Conservation (phyloP, 768 basidiomycete species). For the Galerina marginata region DNA sequence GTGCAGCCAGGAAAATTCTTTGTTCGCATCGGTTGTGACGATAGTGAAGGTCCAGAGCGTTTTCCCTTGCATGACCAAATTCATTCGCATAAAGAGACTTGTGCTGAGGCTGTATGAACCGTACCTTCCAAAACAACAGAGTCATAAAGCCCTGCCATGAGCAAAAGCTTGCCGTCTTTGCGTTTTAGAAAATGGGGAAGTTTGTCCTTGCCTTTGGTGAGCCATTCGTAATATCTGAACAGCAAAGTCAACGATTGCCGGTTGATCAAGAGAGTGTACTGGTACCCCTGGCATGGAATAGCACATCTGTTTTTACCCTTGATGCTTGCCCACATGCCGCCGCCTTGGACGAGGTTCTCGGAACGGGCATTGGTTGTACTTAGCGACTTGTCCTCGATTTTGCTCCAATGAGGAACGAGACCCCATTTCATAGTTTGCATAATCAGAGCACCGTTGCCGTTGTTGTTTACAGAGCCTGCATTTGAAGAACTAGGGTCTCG, state of each 20-base stretch:
- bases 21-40: slow-evolving; percentile 80
- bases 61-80: slow-evolving; percentile 43
- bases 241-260: neutral
- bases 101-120: neutral
- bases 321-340: slow-evolving; percentile 86
- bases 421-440: slow-evolving; percentile 94
- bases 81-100: neutral
- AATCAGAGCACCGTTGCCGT: slow-evolving; percentile 39
- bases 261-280: neutral
- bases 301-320: slow-evolving; percentile 85
- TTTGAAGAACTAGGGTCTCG: slow-evolving; percentile 28
- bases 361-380: slow-evolving; percentile 91
- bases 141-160: slow-evolving; percentile 91
- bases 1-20: slow-evolving; percentile 84
- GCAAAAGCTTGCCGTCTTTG: slow-evolving; percentile 67
- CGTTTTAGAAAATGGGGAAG: slow-evolving; percentile 83
- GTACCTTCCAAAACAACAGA: slow-evolving; percentile 67
- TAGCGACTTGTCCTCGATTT: slow-evolving; percentile 69
- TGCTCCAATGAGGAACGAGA: slow-evolving; percentile 83
- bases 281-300: slow-evolving; percentile 64
- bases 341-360: slow-evolving; percentile 77
- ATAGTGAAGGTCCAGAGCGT: slow-evolving; percentile 85
- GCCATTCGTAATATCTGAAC: slow-evolving; percentile 92
- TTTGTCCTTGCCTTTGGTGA: slow-evolving; percentile 79
- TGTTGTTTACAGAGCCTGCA: slow-evolving; percentile 14